Percentiles rank a stretch among this genome's conserved stretches.
These are phyloP conservation scores for Leccinum uliginosum DNA, from an alignment of 768 basidiomycete species.

Conservation along the genomic window DNA sequence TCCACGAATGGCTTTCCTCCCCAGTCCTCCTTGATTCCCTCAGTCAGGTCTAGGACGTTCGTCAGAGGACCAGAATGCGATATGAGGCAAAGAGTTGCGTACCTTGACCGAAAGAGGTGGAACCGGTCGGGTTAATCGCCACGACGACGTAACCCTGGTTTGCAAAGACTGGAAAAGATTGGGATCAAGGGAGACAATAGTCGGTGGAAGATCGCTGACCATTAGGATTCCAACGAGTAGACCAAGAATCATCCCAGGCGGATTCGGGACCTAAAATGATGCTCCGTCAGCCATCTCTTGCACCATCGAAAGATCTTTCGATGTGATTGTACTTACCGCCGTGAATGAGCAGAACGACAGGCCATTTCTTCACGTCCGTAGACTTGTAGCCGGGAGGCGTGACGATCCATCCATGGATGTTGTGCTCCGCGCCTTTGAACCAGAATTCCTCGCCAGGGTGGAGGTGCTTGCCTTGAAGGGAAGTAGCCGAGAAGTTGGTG, in stretches of 20 bases:
- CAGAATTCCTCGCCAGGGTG: slow-evolving; percentile 74
- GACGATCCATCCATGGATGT: slow-evolving; percentile 82
- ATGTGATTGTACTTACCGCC: slow-evolving; percentile 42
- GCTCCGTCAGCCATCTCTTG: not conserved
- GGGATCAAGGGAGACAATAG: not conserved
- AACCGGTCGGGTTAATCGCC: slow-evolving; percentile 90
- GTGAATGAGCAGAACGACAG: slow-evolving; percentile 76
- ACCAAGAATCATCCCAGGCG: slow-evolving; percentile 91
- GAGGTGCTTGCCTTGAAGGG: slow-evolving; percentile 55
- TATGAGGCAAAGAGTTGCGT: slow-evolving; percentile 1
- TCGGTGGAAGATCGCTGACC: slow-evolving; percentile 34
- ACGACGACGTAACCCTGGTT: slow-evolving; percentile 87
- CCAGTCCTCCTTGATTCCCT: slow-evolving; percentile 77
- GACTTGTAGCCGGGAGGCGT: slow-evolving; percentile 75
- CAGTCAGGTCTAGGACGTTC: slow-evolving; percentile 57
- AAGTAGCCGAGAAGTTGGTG: slow-evolving; percentile 58
- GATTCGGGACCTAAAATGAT: slow-evolving; percentile 58
- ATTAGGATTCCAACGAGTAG: slow-evolving; percentile 89
- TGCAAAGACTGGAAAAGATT: slow-evolving; percentile 56
- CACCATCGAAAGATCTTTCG: too few species aligned
- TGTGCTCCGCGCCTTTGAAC: slow-evolving; percentile 78
- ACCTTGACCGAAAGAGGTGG: slow-evolving; percentile 91
- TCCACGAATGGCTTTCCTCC: slow-evolving; percentile 84
- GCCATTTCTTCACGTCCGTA: slow-evolving; percentile 70
- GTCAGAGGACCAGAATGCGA: not conserved